Base-by-base conservation (phyloP, 176 grass and related monocot genomes). In the Panicum miliaceum region DNA sequence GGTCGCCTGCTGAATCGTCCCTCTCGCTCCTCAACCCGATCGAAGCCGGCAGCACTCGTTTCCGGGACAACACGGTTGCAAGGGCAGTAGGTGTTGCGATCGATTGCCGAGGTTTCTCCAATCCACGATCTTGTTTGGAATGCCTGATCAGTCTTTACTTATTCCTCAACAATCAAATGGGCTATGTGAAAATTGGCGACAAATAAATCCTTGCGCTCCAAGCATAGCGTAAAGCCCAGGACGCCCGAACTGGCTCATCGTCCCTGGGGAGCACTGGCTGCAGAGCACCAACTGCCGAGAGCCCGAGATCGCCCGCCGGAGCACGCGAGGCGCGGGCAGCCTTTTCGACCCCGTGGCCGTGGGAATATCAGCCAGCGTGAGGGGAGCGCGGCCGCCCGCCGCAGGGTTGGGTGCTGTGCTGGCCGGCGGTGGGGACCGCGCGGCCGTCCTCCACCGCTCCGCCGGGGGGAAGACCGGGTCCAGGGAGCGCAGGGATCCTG, bases 401-500 rank as follows among this genome's bases (percentile, higher is more conserved):
- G 47, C 40, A 67, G 62, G 42, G 61, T 75, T 50, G 8, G 50
- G 73, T 15, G 19, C 1, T 12, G 38, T 54, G 71, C 8, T 14
- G 73, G 73, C 50, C 2, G 26, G 62, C 1, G 29, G 4, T 6
- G 32, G 7, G 70, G 71, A 51, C 81, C 16, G 36, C 45, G 65
- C 29, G 51, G 20, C 46, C 46, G 26, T 5, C 12, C 22, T 41
- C 27, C 57, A 27, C 57, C 42, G 59, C 53, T 7, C 25, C 68
- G 54, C n/a, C 53, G 69, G 40, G 18, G 32, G 1, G 18, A 68
- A 82, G 79, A 77, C 79, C 79, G 5, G 71, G 79, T 77, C 71
- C 62, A 82, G 71, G 40, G 22, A 68, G n/a, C 67, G 5, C 64
- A 60, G 16, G 29, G 29, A 32, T 1, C n/a, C n/a, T 8, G 0